Evolutionary conservation across 2,329 filamentous ascomycete genomes (phyloP), one percentile per base, ranked within the genome.

Genomic region (Colletotrichum simmondsii): DNA sequence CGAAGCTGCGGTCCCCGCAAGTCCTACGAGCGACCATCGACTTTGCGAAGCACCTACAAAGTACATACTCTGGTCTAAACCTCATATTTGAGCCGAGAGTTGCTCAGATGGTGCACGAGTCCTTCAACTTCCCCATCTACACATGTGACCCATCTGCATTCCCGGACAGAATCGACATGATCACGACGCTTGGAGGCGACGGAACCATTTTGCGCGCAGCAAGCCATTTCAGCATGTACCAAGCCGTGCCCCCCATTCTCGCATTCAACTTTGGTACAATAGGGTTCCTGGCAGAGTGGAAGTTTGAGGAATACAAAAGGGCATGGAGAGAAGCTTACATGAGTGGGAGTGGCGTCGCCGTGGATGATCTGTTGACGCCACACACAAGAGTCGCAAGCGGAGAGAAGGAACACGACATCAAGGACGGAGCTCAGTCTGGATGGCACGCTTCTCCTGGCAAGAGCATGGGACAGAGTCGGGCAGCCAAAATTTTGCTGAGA

Each of bases 191-290:
- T 62, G 97, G 97, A 65, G 97, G 97, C 54, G 97, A 99, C 81
- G 95, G 95, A 73, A 98, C 95, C 2, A 96, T 98, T 66, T 83
- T 98, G 59, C 93, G 94, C 72, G 95, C 95, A 0, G 93, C 94
- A 2, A 95, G 93, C 66, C 88, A 79, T 24, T 78, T 97, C 84
- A 95, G 95, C 72, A 92, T 94, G 49, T 92, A 94, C 57, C 87
- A 89, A 2, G 91, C 91, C 56, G 96, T 99, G 0, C 97, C 97
- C 0, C 97, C 97, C 0, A 93, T 99, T 42, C 86, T 99, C 8
- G 95, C 94, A 1, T 99, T 99, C 80, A 97, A 95, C 80, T 98
- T 99, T 94, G 97, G 97, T 6, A 97, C 96, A 0, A 86, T 99
- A 1, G 97, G 97, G 0, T 99, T 99, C 77, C 85, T 99, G 8